These are phyloP conservation scores for Apiospora aurea DNA, from an alignment of 2,329 filamentous ascomycete genomes.

Conservation along the genomic window DNA sequence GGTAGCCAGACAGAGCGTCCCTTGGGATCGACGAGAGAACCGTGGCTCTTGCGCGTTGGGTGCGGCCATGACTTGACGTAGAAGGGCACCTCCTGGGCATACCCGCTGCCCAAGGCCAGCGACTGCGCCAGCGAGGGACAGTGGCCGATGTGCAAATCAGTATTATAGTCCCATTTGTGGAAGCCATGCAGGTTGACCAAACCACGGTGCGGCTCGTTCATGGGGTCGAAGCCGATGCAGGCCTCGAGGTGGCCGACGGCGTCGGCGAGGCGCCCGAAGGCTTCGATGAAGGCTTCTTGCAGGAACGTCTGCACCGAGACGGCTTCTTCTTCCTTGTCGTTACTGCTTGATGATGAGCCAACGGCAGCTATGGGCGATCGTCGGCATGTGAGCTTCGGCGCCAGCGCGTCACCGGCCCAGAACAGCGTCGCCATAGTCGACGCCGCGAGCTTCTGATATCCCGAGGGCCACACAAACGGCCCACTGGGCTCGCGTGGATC, in stretches of 20 bases:
- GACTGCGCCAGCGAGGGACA: conserved; percentile 48
- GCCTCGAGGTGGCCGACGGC: conserved; percentile 43
- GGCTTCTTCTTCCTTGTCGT: not conserved
- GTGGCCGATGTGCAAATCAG: conserved; percentile 50
- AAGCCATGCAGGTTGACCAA: conserved; percentile 49
- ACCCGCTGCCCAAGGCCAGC: conserved; percentile 49
- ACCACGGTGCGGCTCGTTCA: conserved; percentile 52
- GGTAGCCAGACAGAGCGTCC: conserved; percentile 46
- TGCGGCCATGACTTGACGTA: conserved; percentile 52
- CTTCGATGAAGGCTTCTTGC: conserved; percentile 44
- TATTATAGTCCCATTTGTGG: conserved; percentile 50
- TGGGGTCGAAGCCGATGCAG: conserved; percentile 49
- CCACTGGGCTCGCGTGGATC: conserved; percentile 45
- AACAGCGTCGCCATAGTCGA: conserved; percentile 41
- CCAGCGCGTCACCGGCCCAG: conserved; percentile 39
- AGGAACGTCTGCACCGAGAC: conserved; percentile 41
- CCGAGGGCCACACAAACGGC: conserved; percentile 47
- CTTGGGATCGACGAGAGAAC: conserved; percentile 45
- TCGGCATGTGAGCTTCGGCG: conserved; percentile 33
- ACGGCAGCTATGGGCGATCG: conserved; percentile 11
- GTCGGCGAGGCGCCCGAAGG: conserved; percentile 45
- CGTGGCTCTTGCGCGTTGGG: conserved; percentile 47
- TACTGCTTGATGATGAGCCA: not conserved
- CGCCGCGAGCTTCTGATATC: conserved; percentile 47
- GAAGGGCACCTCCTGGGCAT: conserved; percentile 46